phyloP scores from a whole-genome alignment of 208 protist species.

The Leishmania mexicana region DNA sequence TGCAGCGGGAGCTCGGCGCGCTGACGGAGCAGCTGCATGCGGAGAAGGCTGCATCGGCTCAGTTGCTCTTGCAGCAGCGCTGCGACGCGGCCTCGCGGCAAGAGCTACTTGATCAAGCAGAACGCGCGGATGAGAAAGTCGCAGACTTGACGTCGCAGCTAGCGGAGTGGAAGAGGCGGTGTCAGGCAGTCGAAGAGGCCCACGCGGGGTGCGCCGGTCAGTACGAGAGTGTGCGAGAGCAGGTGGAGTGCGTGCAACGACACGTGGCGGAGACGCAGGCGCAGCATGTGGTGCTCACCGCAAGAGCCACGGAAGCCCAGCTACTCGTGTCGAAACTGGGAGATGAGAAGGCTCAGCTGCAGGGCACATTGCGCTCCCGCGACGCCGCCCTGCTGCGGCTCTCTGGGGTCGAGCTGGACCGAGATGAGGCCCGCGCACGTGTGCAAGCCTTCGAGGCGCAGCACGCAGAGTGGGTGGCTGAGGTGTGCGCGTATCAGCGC shows the following conservation, averaged over 20 bases:
- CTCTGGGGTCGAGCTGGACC: constrained; percentile 16
- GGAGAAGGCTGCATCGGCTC: constrained; percentile 17
- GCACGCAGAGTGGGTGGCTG: constrained; percentile 6
- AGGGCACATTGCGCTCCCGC: background rate
- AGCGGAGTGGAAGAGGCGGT: constrained; percentile 26
- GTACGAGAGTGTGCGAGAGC: constrained; percentile 9
- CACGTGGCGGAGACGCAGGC: constrained; percentile 9
- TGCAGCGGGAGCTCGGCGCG: constrained; percentile 21
- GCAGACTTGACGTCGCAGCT: constrained; percentile 25
- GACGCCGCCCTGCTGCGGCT: constrained; percentile 25
- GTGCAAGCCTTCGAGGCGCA: constrained; percentile 25
- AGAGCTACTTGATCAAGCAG: constrained; percentile 9
- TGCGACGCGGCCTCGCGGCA: constrained; percentile 21
- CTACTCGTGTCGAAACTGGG: constrained; percentile 15
- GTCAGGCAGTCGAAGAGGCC: background rate
- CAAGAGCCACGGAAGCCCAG: constrained; percentile 12
- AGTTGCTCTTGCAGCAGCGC: constrained; percentile 37
- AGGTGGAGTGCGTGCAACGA: constrained; percentile 14
- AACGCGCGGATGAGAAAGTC: constrained; percentile 15
- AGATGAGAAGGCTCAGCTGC: constrained; percentile 25
- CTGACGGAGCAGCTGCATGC: constrained; percentile 32
- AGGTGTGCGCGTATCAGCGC: background rate
- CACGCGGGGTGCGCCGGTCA: constrained; percentile 11
- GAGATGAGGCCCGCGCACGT: constrained; percentile 25
- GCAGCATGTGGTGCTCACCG: background rate